Evolutionary conservation across 495 filamentous ascomycete genomes (phyloP).

Genomic region (Thozetella sp.): DNA sequence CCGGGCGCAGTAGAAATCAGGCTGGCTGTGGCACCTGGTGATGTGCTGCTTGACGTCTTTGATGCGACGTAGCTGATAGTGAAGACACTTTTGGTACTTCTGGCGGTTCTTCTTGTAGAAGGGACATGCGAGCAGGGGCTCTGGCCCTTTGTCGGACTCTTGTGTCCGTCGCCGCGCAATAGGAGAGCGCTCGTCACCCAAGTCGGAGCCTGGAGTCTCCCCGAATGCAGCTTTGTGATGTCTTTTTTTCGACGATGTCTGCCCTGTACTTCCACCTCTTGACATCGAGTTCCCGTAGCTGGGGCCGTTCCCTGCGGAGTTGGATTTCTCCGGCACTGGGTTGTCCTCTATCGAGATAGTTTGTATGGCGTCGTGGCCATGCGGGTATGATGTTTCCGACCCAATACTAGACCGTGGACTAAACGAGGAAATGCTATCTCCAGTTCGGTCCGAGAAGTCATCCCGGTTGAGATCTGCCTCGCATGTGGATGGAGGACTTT

Average conservation of each 20-base stretch:
- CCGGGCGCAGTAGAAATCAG: constrained; percentile 15
- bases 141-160: neutral
- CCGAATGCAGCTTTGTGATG: neutral
- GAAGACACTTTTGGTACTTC: constrained; percentile 10
- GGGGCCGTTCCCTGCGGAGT: neutral
- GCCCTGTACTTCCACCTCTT: neutral
- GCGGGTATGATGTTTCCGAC: neutral
- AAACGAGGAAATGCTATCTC: neutral
- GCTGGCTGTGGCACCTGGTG: constrained; percentile 14
- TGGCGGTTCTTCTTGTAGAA: constrained; percentile 14
- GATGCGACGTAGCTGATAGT: constrained; percentile 13
- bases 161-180: neutral
- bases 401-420: neutral
- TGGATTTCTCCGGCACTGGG: neutral
- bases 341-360: neutral
- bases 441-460: neutral
- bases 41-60: constrained; percentile 23
- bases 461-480: neutral
- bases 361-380: neutral
- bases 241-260: neutral
- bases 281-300: neutral
- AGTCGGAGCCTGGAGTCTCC: neutral
- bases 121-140: constrained; percentile 10
- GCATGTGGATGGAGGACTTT: neutral
- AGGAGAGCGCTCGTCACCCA: neutral